Conservation (phyloP, 371 early-diverging fungal species). For the Amoeboradix gromovi region DNA sequence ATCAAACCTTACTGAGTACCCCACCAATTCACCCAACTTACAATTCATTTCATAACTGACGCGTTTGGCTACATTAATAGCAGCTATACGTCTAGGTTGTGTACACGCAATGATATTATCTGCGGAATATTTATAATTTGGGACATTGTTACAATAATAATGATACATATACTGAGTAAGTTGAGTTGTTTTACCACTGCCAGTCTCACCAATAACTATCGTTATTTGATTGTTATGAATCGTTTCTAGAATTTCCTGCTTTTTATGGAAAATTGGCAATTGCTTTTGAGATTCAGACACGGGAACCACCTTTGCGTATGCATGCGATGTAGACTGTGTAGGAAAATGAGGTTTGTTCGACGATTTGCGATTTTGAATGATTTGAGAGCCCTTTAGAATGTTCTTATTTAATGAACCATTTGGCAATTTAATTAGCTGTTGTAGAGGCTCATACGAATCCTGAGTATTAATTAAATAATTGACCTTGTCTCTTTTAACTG, state of each 20-base stretch:
- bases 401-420: background rate
- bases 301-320: background rate
- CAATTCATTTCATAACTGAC: slow-evolving; percentile 92
- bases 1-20: slow-evolving; percentile 88
- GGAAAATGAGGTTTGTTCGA: background rate
- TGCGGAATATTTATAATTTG: slow-evolving; percentile 28
- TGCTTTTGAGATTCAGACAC: background rate
- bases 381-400: background rate
- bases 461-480: background rate
- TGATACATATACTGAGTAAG: slow-evolving; percentile 74
- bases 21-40: slow-evolving; percentile 74
- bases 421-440: background rate
- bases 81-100: slow-evolving; percentile 97
- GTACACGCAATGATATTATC: slow-evolving; percentile 84
- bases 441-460: background rate
- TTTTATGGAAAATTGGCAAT: background rate
- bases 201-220: slow-evolving; percentile 86
- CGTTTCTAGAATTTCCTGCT: slow-evolving; percentile 37
- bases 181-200: slow-evolving; percentile 98
- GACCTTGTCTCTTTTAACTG: background rate
- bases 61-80: slow-evolving; percentile 94
- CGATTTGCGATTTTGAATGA: background rate
- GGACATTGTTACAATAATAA: slow-evolving; percentile 36
- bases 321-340: background rate
- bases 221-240: slow-evolving; percentile 60